phyloP scores from a whole-genome alignment of 768 basidiomycete genomes.

The Mycena belliarum region DNA sequence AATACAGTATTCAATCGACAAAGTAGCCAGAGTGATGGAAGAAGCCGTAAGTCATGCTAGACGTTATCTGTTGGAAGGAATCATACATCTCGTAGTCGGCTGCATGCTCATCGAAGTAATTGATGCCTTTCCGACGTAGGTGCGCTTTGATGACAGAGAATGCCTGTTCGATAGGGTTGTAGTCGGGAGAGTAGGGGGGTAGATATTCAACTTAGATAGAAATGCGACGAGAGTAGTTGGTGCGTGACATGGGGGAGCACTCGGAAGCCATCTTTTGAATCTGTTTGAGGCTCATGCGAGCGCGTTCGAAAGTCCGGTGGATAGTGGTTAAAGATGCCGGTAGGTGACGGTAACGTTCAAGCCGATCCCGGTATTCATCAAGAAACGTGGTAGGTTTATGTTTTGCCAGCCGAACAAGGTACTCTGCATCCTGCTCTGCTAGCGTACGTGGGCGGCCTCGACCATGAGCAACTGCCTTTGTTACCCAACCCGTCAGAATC shows the following conservation, averaged over 20 bases:
- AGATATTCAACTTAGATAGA: slow-evolving; percentile 17
- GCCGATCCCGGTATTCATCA: background rate
- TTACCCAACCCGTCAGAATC: too few species aligned
- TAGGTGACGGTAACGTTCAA: background rate
- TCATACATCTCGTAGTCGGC: background rate
- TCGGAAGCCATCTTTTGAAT: slow-evolving; percentile 28
- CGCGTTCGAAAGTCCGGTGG: slow-evolving; percentile 19
- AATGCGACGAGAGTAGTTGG: slow-evolving; percentile 23
- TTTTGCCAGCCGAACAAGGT: background rate
- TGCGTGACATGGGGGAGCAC: slow-evolving; percentile 14
- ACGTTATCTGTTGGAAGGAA: background rate
- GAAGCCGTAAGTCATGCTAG: background rate
- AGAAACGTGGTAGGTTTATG: background rate
- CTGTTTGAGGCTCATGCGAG: slow-evolving; percentile 24
- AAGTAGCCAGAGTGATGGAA: slow-evolving; percentile 2
- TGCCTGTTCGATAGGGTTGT: background rate
- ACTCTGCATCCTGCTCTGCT: background rate
- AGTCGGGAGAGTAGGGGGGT: background rate
- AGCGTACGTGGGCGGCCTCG: background rate
- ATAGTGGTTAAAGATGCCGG: background rate
- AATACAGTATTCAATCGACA: background rate
- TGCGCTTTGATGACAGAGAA: background rate
- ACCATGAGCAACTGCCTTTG: too few species aligned
- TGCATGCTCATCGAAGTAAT: background rate
- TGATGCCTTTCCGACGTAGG: background rate